These are phyloP conservation scores for Recurvomyces mirabilis DNA, from an alignment of 495 filamentous ascomycete genomes.

Conservation along the genomic window DNA sequence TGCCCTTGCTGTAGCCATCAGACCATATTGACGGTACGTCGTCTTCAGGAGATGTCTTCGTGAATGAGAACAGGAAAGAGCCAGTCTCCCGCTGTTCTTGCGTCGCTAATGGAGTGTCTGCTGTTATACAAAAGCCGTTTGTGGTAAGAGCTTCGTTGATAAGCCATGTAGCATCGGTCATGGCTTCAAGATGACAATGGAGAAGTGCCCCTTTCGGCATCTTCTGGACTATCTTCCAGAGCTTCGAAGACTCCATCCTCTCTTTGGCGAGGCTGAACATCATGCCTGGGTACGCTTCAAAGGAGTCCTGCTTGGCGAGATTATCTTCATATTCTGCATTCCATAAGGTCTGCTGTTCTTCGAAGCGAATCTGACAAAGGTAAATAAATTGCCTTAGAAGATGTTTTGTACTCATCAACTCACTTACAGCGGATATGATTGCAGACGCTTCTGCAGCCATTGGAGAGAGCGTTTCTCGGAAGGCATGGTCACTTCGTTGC, in stretches of 20 bases:
- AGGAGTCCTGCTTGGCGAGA: constrained; percentile 40
- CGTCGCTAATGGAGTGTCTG: constrained; percentile 41
- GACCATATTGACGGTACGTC: constrained; percentile 45
- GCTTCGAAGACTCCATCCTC: constrained; percentile 65
- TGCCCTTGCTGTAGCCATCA: constrained; percentile 43
- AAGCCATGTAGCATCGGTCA: constrained; percentile 75
- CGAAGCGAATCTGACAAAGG: constrained; percentile 69
- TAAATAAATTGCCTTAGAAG: too few species aligned
- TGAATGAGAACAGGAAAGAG: constrained; percentile 46
- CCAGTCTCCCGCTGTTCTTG: constrained; percentile 37
- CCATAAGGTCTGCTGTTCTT: constrained; percentile 65
- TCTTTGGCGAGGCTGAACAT: constrained; percentile 75
- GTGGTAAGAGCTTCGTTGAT: constrained; percentile 59
- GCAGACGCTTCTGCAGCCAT: constrained; percentile 61
- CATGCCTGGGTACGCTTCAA: constrained; percentile 66
- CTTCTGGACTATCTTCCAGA: constrained; percentile 71
- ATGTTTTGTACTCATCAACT: too few species aligned
- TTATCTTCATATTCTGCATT: constrained; percentile 56
- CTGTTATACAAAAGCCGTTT: constrained; percentile 60
- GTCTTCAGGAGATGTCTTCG: constrained; percentile 19
- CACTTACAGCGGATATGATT: constrained; percentile 63
- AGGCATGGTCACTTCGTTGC: constrained; percentile 60
- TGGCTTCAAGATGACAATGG: constrained; percentile 80
- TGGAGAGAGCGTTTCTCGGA: constrained; percentile 59
- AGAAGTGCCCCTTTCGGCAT: constrained; percentile 90